Percentiles rank a stretch among this genome's conserved stretches.
phyloP scores from a whole-genome alignment of 208 protist species.

The Phytomonas sp. region DNA sequence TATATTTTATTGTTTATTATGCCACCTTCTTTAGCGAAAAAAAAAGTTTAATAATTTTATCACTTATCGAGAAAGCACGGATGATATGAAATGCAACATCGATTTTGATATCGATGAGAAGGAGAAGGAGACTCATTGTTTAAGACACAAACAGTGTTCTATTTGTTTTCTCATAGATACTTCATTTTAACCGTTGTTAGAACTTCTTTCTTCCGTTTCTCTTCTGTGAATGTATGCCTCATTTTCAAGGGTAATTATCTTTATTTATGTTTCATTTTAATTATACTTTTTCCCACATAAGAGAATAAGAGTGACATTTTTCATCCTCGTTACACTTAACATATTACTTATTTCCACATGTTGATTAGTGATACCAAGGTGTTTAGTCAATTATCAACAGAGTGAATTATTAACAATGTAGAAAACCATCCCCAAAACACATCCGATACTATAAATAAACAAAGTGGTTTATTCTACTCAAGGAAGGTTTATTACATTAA shows the following conservation, averaged over 20 bases:
- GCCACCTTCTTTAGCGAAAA: not conserved
- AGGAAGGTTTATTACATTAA: conserved; percentile 55
- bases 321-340: not conserved
- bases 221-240: not conserved
- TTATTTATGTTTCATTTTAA: not conserved
- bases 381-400: not conserved
- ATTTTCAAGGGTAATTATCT: conserved; percentile 3
- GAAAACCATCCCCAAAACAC: not conserved
- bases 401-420: not conserved
- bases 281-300: not conserved
- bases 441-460: conserved; percentile 1
- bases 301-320: not conserved
- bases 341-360: not conserved
- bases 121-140: not conserved
- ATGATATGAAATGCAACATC: not conserved
- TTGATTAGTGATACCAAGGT: not conserved
- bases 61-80: not conserved
- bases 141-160: not conserved
- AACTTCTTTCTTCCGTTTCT: not conserved
- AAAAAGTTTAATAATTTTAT: not conserved
- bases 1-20: conserved; percentile 10
- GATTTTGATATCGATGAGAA: not conserved
- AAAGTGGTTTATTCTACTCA: not conserved
- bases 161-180: not conserved
- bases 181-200: not conserved